phyloP scores from a whole-genome alignment of 2,329 filamentous ascomycete genomes.

The Aspergillus transmontanensis region DNA sequence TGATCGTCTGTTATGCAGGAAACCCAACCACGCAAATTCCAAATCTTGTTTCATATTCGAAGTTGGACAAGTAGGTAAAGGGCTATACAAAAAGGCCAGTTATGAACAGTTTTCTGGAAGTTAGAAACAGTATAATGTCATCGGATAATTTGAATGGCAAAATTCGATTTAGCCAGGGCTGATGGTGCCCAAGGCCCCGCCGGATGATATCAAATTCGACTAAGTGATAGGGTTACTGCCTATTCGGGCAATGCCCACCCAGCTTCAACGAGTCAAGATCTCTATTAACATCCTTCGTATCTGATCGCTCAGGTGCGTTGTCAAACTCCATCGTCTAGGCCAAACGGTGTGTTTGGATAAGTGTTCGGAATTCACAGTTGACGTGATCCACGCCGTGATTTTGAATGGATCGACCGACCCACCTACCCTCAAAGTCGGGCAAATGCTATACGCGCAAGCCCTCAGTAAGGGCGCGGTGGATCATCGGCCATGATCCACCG shows the following conservation, averaged over 20 bases:
- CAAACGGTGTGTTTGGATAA: not conserved
- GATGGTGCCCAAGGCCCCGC: not conserved
- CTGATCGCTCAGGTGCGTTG: not conserved
- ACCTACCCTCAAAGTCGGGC: not conserved
- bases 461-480: not conserved
- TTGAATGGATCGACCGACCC: not conserved
- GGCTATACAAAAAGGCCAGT: not conserved
- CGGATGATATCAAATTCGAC: not conserved
- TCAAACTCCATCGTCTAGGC: not conserved
- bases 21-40: not conserved
- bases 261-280: not conserved
- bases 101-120: not conserved
- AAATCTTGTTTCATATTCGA: not conserved
- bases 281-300: not conserved
- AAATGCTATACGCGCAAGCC: not conserved
- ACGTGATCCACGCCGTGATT: slow-evolving; percentile 1
- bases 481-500: not conserved
- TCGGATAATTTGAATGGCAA: not conserved
- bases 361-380: slow-evolving; percentile 2
- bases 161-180: not conserved
- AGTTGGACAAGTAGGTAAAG: not conserved
- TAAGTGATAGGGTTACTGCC: not conserved
- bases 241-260: not conserved
- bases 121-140: not conserved
- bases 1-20: not conserved